phyloP scores from a whole-genome alignment of 352 stramenopile species.

The Aphanomyces stellatus region DNA sequence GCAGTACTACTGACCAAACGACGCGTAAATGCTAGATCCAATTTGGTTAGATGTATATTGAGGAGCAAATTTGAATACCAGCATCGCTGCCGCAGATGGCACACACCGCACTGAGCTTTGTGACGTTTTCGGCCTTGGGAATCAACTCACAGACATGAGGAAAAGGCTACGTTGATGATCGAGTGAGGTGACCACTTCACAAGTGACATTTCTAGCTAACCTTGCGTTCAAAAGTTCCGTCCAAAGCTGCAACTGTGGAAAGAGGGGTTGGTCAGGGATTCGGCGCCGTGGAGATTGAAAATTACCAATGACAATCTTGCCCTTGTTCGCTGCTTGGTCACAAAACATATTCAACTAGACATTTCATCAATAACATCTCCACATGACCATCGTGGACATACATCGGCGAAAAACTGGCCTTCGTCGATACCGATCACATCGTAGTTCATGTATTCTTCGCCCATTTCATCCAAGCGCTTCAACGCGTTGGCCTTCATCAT shows the following conservation, averaged over 20 bases:
- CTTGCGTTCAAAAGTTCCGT: conserved; percentile 71
- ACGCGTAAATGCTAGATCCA: conserved; percentile 43
- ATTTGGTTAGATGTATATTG: conserved; percentile 9
- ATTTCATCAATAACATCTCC: too few relatives aligned
- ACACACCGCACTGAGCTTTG: conserved; percentile 81
- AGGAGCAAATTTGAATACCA: conserved; percentile 24
- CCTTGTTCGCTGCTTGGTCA: conserved; percentile 49
- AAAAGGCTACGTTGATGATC: conserved; percentile 52
- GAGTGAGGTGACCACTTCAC: too few relatives aligned
- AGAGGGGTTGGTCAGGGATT: background rate
- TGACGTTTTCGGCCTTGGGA: conserved; percentile 60
- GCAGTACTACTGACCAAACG: conserved; percentile 59
- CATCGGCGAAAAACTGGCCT: conserved; percentile 79
- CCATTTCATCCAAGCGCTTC: conserved; percentile 44
- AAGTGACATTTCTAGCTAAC: too few relatives aligned
- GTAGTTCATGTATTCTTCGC: conserved; percentile 44
- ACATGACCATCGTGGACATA: conserved; percentile 21
- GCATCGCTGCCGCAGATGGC: conserved; percentile 65
- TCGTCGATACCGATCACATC: conserved; percentile 84
- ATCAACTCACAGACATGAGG: conserved; percentile 62
- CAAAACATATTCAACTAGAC: conserved; percentile 65
- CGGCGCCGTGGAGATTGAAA: background rate
- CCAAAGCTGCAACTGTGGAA: conserved; percentile 41
- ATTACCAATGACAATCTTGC: conserved; percentile 61
- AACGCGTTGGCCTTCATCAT: conserved; percentile 59